These are phyloP conservation scores for Calonectria montana DNA, from an alignment of 2,329 filamentous ascomycete species.

Conservation along the genomic window DNA sequence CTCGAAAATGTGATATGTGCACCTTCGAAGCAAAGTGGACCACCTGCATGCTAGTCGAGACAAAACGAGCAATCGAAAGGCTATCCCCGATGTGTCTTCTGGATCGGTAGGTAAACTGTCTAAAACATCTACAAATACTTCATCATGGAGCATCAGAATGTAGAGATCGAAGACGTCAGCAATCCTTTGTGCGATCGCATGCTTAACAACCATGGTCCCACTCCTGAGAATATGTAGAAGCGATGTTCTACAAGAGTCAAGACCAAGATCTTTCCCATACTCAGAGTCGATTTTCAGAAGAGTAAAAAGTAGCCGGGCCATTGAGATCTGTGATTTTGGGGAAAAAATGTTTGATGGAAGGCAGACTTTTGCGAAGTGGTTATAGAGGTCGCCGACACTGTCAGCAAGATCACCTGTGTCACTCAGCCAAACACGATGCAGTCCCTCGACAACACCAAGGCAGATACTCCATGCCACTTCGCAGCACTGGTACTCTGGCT, in stretches of 20 bases:
- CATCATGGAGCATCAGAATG: constrained; percentile 84
- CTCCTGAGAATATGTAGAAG: constrained; percentile 78
- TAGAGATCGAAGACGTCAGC: constrained; percentile 83
- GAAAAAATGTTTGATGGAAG: constrained; percentile 78
- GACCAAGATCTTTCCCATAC: constrained; percentile 70
- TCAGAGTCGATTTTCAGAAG: constrained; percentile 75
- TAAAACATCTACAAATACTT: constrained; percentile 87
- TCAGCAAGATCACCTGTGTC: constrained; percentile 70
- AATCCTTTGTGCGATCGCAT: constrained; percentile 76
- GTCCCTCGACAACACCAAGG: constrained; percentile 74
- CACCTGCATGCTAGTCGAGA: constrained; percentile 83
- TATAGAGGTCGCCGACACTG: constrained; percentile 80
- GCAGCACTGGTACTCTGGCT: constrained; percentile 75
- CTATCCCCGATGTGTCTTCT: constrained; percentile 83
- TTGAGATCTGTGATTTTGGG: constrained; percentile 71
- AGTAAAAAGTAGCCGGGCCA: constrained; percentile 76
- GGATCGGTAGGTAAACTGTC: constrained; percentile 79
- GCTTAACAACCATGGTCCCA: constrained; percentile 78
- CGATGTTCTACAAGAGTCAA: constrained; percentile 73
- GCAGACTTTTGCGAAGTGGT: constrained; percentile 77
- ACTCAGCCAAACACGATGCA: constrained; percentile 73
- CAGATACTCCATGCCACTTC: constrained; percentile 78
- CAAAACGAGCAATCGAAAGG: constrained; percentile 81
- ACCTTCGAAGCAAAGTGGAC: constrained; percentile 86
- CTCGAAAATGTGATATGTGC: constrained; percentile 95